These are phyloP conservation scores for Chaetomium globosum DNA, from an alignment of 2,329 filamentous ascomycete genomes.

Conservation along the genomic window DNA sequence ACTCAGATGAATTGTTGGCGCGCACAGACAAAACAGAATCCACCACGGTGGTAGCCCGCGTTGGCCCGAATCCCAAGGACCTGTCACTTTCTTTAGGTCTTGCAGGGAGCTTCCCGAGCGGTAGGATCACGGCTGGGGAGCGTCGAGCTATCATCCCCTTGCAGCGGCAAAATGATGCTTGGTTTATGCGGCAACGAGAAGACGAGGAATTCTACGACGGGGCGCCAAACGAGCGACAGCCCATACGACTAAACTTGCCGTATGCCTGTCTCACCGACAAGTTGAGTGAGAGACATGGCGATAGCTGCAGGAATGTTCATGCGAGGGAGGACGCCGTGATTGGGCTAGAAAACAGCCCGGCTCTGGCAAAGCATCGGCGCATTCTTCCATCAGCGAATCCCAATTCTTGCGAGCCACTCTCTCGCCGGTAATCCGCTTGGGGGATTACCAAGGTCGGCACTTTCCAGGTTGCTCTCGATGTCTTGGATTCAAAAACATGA, in stretches of 20 bases:
- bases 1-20: neutral
- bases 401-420: constrained; percentile 15
- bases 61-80: neutral
- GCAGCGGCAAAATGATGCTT: constrained; percentile 31
- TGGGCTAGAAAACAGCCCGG: constrained; percentile 29
- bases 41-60: neutral
- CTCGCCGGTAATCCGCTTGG: neutral
- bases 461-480: constrained; percentile 4
- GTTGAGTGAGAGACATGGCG: constrained; percentile 12
- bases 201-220: neutral
- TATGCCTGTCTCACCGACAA: constrained; percentile 25
- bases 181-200: constrained; percentile 32
- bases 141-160: constrained; percentile 26
- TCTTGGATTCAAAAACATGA: constrained; percentile 20
- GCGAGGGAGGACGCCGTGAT: constrained; percentile 14
- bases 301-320: constrained; percentile 21
- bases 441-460: constrained; percentile 4
- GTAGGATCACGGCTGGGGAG: constrained; percentile 22
- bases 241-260: constrained; percentile 27
- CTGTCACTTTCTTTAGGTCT: constrained; percentile 8
- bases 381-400: constrained; percentile 16
- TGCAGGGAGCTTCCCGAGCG: constrained; percentile 23
- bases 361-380: constrained; percentile 27
- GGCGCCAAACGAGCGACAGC: constrained; percentile 29
- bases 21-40: constrained; percentile 1